Evolutionary conservation across 2,329 filamentous ascomycete species (phyloP).

Genomic region (Thelonectria rubi): DNA sequence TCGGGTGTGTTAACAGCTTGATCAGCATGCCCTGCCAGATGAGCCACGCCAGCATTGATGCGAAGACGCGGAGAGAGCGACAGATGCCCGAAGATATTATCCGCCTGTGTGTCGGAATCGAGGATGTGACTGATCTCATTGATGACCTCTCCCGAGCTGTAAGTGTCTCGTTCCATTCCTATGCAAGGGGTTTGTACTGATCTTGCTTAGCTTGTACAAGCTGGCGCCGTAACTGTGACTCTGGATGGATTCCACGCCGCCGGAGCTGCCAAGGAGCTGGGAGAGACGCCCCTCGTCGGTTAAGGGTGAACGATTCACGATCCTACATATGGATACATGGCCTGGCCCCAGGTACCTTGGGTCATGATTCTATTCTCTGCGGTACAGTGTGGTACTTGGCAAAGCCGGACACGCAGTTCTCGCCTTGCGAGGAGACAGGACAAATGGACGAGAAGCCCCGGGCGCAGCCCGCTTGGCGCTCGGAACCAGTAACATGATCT

Average conservation of each 20-base stretch:
- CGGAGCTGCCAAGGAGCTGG: constrained; percentile 46
- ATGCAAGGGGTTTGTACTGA: constrained; percentile 34
- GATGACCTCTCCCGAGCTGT: constrained; percentile 92
- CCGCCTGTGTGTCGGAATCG: constrained; percentile 93
- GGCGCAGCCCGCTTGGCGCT: constrained; percentile 5
- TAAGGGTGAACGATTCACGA: constrained; percentile 22
- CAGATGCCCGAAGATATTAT: constrained; percentile 98
- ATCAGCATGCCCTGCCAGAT: constrained; percentile 99
- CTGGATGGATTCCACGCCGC: constrained; percentile 81
- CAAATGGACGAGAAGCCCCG: not conserved
- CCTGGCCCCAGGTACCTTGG: not conserved
- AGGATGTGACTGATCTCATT: constrained; percentile 89
- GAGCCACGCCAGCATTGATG: constrained; percentile 98
- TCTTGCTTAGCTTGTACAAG: constrained; percentile 80
- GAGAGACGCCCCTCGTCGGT: constrained; percentile 43
- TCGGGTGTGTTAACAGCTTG: constrained; percentile 96
- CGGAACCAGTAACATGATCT: constrained; percentile 34
- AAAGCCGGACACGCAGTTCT: not conserved
- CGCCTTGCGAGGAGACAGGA: not conserved
- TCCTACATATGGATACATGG: not conserved
- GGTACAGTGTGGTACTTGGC: not conserved
- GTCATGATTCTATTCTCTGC: not conserved
- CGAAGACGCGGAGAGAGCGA: constrained; percentile 87
- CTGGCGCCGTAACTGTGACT: constrained; percentile 88
- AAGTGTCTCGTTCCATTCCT: constrained; percentile 55